These are phyloP conservation scores for Aspergillus sp. DNA, from an alignment of 2,329 filamentous ascomycete species.

Conservation along the genomic window DNA sequence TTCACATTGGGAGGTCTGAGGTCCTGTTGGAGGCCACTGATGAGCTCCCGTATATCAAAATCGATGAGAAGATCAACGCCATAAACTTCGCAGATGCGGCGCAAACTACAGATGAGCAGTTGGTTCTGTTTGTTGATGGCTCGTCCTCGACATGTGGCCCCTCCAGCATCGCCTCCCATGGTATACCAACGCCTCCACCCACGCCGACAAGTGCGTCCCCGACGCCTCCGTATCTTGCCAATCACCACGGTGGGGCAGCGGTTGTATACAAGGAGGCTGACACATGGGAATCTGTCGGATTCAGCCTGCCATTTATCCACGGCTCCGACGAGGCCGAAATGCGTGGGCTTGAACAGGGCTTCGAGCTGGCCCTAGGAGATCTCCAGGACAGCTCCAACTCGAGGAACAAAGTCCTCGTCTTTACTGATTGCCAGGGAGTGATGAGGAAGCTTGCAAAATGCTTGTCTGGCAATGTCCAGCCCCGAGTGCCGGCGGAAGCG, in stretches of 20 bases:
- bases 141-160: not conserved
- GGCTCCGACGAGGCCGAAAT: not conserved
- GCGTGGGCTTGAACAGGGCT: not conserved
- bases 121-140: not conserved
- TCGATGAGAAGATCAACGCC: not conserved
- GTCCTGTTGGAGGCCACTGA: not conserved
- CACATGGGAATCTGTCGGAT: not conserved
- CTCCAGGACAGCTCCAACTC: not conserved
- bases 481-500: not conserved
- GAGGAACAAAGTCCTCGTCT: not conserved
- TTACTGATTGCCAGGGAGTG: not conserved
- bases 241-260: not conserved
- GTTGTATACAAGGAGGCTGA: not conserved
- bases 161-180: too few species aligned
- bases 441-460: not conserved
- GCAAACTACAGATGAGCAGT: not conserved
- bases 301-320: not conserved
- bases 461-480: not conserved
- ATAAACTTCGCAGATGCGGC: not conserved
- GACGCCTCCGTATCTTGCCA: not conserved
- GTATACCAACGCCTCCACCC: too few species aligned
- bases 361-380: not conserved
- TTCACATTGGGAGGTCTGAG: not conserved
- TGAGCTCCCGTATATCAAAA: not conserved
- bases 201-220: too few species aligned